Base-by-base conservation (phyloP, 2,329 filamentous ascomycete species). In the Diaporthe amygdali region DNA sequence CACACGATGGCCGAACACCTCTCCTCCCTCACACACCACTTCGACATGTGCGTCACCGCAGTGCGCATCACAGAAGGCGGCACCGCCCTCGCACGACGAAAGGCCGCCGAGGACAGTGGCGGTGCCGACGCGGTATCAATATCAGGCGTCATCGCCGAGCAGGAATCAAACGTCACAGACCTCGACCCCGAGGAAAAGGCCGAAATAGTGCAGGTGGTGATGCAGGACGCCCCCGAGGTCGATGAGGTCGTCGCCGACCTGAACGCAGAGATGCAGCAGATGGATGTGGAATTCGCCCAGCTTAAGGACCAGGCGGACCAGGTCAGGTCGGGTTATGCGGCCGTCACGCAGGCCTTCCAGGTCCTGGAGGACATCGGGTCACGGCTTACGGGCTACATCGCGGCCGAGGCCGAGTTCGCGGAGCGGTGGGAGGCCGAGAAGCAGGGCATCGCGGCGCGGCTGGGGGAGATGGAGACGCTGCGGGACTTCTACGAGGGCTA, bases 31-130 rank as follows among this genome's bases (percentile, higher is more conserved):
- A 95, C 94, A 9, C 90, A 89, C 32, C 96, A 98, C 82, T 98
- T 97, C 79, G 96, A 98, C 80, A 90, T 97, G 74, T 98, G 96
- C 80, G 94, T 97, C 17, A 96, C 92, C 1, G 96, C 96, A 0
- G 92, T 98, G 52, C 93, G 95, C 72, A 94, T 96, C 64, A 98
- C 74, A 71, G 70, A 76, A 73, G 51, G 74, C 54, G 71, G 75
- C 68, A 69, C 74, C 69, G 68, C 75, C 71, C 68, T 76, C 68
- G 66, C 75, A 56, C 89, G 91, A 14, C 88, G 89, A 64, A 92
- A 90, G 74, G 92, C 90, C 0, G 92, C 91, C 52, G 92, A 93
- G 75, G 88, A 88, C 37, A 88, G 80, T 77, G 86, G 79, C 76
- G 77, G 74, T 39, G 75, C 79, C 17, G 75, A 77, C 39, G 74